Conservation (phyloP, 2,329 filamentous ascomycete genomes). For the Didymella sp. region DNA sequence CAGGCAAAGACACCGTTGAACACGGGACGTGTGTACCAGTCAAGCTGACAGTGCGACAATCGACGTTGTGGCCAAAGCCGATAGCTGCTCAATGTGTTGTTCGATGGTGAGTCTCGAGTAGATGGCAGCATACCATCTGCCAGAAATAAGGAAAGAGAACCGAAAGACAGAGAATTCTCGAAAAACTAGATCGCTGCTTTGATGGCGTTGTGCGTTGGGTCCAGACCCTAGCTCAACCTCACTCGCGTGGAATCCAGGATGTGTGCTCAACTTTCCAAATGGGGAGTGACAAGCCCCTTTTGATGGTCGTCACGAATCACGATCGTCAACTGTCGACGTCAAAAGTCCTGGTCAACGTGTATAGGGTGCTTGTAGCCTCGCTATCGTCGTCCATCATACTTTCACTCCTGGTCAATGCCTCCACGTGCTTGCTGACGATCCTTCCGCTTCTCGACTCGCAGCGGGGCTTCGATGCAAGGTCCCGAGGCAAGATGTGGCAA, state of each 20-base stretch:
- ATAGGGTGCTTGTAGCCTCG: conserved; percentile 9
- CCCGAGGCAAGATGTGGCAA: conserved; percentile 15
- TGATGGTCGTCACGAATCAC: conserved; percentile 7
- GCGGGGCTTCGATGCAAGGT: conserved; percentile 7
- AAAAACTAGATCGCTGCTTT: background rate
- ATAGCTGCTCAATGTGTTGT: background rate
- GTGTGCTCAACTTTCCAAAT: background rate
- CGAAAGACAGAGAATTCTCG: background rate
- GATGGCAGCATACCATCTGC: background rate
- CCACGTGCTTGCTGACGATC: conserved; percentile 22
- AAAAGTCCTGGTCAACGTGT: background rate
- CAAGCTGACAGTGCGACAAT: conserved; percentile 4
- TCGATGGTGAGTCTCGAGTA: background rate
- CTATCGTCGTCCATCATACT: conserved; percentile 4
- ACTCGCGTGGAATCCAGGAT: background rate
- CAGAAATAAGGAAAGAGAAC: background rate
- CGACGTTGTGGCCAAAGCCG: background rate
- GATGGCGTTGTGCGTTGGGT: background rate
- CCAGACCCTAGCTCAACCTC: background rate
- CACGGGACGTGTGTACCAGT: conserved; percentile 2
- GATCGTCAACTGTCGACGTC: conserved; percentile 12
- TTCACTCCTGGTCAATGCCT: conserved; percentile 13
- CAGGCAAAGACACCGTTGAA: background rate
- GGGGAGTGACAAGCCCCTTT: conserved; percentile 1
- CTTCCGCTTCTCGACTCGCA: conserved; percentile 14